These are phyloP conservation scores for Aureobasidium subglaciale DNA, from an alignment of 2,329 filamentous ascomycete genomes.

Conservation along the genomic window DNA sequence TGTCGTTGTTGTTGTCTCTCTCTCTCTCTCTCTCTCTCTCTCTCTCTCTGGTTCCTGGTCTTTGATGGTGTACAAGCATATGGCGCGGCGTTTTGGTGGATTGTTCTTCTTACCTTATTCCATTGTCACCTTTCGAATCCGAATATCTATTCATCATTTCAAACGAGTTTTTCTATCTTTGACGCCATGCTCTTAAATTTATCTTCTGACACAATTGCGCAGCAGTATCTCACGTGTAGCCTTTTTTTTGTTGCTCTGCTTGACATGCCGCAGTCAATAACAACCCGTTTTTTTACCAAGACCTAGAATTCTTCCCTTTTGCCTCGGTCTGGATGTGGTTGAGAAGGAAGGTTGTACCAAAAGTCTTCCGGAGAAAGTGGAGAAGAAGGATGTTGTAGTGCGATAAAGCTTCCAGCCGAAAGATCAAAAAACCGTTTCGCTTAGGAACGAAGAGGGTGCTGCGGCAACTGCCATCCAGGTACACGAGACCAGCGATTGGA, in stretches of 20 bases:
- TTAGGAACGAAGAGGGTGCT: too few species aligned
- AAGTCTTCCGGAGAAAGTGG: too few species aligned
- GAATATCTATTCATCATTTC: neutral
- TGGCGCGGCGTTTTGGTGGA: conserved; percentile 1
- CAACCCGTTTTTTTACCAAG: conserved; percentile 1
- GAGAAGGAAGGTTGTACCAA: too few species aligned
- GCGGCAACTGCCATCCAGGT: neutral
- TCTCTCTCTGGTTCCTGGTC: neutral
- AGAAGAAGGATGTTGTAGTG: neutral
- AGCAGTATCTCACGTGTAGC: too few species aligned
- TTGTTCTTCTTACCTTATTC: neutral
- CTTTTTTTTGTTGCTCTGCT: too few species aligned
- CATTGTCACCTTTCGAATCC: too few species aligned
- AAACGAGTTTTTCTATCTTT: neutral
- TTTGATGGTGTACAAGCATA: neutral
- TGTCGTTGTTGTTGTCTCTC: neutral
- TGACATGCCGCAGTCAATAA: neutral
- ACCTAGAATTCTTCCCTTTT: neutral
- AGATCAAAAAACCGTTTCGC: neutral
- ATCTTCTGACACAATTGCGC: too few species aligned
- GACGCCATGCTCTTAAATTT: neutral
- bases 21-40: neutral
- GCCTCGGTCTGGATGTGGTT: too few species aligned
- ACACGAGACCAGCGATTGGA: neutral
- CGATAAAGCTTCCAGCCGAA: neutral